Base-by-base conservation (phyloP, 2,329 filamentous ascomycete species). In the Alternaria viburni region DNA sequence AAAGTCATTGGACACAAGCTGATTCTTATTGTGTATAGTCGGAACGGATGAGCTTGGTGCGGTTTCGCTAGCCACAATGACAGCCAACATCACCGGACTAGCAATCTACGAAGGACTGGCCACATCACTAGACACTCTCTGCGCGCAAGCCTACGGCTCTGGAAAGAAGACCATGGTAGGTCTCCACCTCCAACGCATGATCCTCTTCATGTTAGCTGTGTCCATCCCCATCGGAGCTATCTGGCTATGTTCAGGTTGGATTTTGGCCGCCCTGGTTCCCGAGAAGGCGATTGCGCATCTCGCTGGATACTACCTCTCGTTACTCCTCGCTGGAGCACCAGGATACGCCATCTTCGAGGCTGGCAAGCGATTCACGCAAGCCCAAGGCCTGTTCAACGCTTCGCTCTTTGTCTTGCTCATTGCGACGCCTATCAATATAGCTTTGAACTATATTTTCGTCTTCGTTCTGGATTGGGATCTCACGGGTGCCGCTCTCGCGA, bases 281-380 rank as follows among this genome's bases (percentile, higher is more conserved):
- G 84, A 87, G 65, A 77, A 80, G 17, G 75, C 83, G 15, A 70
- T 87, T 5, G 84, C 85, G 3, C 69, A 81, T 30, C 81, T 83
- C 65, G 86, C 85, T 0, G 84, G 85, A 12, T 76, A 74, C 0
- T 88, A 86, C 60, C 69, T 87, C 32, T 78, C 81, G 5, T 79
- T 85, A 32, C 82, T 84, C 44, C 75, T 87, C 2, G 71, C 85
- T 7, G 84, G 85, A 0, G 77, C 86, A 1, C 86, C 86, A 1
- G 85, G 85, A 3, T 87, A 86, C 58, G 85, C 83, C 1, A 80
- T 81, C 4, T 88, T 87, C 28, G 86, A 87, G 64, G 84, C 84
- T 0, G 78, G 83, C 2, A 88, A 87, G 69, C 79, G 86, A 0
- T 87, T 86, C 64, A 79, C 86, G 3, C 85, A 87, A 69, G 84